Conservation (phyloP, 371 early-diverging fungal species). For the Smittium culicis region DNA sequence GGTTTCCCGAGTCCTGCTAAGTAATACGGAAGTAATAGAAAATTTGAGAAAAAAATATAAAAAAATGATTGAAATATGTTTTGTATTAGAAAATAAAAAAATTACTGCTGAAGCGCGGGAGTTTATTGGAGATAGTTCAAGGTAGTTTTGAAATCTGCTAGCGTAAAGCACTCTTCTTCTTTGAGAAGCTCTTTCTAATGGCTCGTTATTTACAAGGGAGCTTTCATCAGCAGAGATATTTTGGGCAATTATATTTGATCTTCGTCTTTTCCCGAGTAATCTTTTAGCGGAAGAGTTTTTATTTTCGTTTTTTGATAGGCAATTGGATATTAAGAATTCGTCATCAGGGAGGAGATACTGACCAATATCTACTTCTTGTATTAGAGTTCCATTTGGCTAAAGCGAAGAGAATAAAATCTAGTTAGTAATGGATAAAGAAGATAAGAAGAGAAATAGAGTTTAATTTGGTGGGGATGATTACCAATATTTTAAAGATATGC, state of each 20-base stretch:
- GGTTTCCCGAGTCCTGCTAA: too few relatives aligned
- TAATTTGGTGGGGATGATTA: not conserved
- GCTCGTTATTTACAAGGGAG: not conserved
- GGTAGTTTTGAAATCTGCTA: not conserved
- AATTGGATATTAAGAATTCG: conserved; percentile 8
- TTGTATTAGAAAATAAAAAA: too few relatives aligned
- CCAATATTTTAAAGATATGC: conserved; percentile 18
- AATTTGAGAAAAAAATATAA: too few relatives aligned
- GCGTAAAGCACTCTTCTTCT: not conserved
- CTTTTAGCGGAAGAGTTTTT: too few relatives aligned
- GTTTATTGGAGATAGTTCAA: not conserved
- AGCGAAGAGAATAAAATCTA: not conserved
- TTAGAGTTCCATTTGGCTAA: conserved; percentile 17
- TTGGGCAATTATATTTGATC: not conserved
- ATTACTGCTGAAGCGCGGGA: too few relatives aligned
- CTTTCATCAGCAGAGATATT: not conserved
- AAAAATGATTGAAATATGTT: too few relatives aligned
- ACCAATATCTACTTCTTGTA: conserved; percentile 23
- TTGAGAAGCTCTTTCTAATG: not conserved
- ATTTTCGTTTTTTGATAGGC: not conserved
- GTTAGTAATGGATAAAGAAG: not conserved
- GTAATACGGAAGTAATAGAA: too few relatives aligned
- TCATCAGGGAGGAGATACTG: conserved; percentile 29
- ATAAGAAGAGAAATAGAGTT: not conserved
- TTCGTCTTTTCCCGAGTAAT: not conserved